Conservation (phyloP, 129 eudicot genomes). For the Helichrysum umbraculigerum region DNA sequence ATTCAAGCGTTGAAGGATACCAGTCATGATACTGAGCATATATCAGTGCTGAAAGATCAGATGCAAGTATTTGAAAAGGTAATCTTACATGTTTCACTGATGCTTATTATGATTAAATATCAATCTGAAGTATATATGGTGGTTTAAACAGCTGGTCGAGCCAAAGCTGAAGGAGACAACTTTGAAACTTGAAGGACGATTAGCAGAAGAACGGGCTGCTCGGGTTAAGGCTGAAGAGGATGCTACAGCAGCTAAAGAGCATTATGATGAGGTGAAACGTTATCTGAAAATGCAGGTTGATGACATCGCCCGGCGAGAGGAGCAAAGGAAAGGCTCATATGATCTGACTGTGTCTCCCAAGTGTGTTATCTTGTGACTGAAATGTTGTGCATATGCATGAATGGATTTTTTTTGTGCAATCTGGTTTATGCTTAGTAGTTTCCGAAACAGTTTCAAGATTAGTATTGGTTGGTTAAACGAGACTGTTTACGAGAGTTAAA, state of each 20-base stretch:
- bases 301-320: neutral
- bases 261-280: conserved; percentile 42
- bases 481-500: no score
- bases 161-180: conserved; percentile 53
- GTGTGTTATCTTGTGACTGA: neutral
- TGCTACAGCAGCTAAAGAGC: conserved; percentile 39
- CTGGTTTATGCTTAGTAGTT: no score
- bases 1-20: neutral
- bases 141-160: neutral
- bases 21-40: neutral
- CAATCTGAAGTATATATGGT: neutral
- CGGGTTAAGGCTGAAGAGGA: conserved; percentile 47
- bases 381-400: neutral
- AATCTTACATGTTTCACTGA: neutral
- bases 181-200: conserved; percentile 50
- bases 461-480: no score
- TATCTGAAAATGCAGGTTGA: conserved; percentile 32
- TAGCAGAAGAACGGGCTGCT: conserved; percentile 63
- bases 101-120: neutral
- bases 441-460: no score
- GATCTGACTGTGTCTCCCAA: no score
- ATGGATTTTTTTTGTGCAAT: no score
- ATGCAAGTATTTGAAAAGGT: conserved; percentile 15
- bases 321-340: neutral
- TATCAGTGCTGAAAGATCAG: neutral